Conservation (phyloP, 768 basidiomycete species). For the Leccinum disarticulatum region DNA sequence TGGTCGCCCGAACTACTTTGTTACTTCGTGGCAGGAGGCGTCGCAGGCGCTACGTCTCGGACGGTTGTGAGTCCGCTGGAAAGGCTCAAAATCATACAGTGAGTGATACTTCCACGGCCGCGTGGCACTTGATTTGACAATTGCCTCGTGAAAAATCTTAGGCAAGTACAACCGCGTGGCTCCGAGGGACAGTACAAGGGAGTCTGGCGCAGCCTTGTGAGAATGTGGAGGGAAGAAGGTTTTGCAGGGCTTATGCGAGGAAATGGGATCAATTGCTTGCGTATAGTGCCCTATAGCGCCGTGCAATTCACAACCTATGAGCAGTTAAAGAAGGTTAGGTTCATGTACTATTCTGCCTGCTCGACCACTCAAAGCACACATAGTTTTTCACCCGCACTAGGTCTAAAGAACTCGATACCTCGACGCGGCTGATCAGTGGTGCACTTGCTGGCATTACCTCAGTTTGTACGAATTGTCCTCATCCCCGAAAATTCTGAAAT, state of each 20-base stretch:
- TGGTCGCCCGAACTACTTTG: slow-evolving; percentile 35
- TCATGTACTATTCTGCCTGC: not conserved
- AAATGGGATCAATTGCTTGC: slow-evolving; percentile 86
- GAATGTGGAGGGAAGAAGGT: slow-evolving; percentile 93
- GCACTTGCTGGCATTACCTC: slow-evolving; percentile 93
- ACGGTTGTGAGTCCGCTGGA: slow-evolving; percentile 94
- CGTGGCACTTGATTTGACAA: slow-evolving; percentile 2
- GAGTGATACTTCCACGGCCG: slow-evolving; percentile 31
- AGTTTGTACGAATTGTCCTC: slow-evolving; percentile 64
- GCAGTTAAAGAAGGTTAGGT: slow-evolving; percentile 75
- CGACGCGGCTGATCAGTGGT: slow-evolving; percentile 80
- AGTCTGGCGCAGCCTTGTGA: slow-evolving; percentile 76
- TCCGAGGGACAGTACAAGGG: slow-evolving; percentile 73
- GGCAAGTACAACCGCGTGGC: slow-evolving; percentile 84
- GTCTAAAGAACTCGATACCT: slow-evolving; percentile 80
- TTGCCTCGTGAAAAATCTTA: slow-evolving; percentile 30
- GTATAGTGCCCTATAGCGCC: slow-evolving; percentile 92
- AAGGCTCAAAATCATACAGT: slow-evolving; percentile 96
- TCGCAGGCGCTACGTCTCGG: slow-evolving; percentile 68
- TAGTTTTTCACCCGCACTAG: slow-evolving; percentile 74
- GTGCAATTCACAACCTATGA: slow-evolving; percentile 90
- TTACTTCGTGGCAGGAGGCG: slow-evolving; percentile 56
- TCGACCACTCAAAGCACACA: slow-evolving; percentile 27
- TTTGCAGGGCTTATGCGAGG: slow-evolving; percentile 93
- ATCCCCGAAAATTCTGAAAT: slow-evolving; percentile 8